Conservation (phyloP, 2,329 filamentous ascomycete species). For the Calonectria naviculata region DNA sequence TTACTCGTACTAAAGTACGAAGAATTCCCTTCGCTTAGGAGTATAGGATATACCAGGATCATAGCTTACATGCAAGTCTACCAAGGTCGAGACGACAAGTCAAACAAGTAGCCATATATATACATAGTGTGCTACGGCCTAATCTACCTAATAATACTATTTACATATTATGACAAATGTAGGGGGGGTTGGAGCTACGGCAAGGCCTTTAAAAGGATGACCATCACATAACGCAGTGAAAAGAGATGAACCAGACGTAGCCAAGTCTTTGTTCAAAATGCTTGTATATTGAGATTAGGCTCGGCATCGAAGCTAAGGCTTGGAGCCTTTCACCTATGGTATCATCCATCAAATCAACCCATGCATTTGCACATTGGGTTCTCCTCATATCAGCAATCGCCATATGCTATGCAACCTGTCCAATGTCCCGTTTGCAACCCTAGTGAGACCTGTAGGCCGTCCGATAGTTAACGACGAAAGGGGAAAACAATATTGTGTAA, state of each 20-base stretch:
- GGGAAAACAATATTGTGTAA: not conserved
- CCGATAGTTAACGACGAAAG: not conserved
- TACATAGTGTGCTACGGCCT: not conserved
- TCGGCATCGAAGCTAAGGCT: slow-evolving; percentile 36
- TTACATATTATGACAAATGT: too few species aligned
- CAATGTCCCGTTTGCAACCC: not conserved
- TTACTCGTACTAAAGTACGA: not conserved
- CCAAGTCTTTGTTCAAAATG: not conserved
- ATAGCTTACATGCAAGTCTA: not conserved
- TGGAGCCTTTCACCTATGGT: slow-evolving; percentile 41
- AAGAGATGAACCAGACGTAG: too few species aligned
- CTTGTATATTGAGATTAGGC: not conserved
- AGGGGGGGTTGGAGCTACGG: too few species aligned
- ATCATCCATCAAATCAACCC: slow-evolving; percentile 37
- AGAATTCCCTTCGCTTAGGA: not conserved
- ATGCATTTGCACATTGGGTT: not conserved
- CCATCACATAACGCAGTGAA: not conserved
- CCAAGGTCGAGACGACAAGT: not conserved
- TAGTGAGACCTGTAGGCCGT: not conserved
- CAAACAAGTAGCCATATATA: not conserved
- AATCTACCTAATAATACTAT: not conserved
- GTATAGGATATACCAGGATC: slow-evolving; percentile 1
- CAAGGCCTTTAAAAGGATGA: too few species aligned
- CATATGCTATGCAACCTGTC: slow-evolving; percentile 3
- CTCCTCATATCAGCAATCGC: not conserved